Evolutionary conservation across 768 basidiomycete genomes (phyloP).

Genomic region (Trametes sanguinea): DNA sequence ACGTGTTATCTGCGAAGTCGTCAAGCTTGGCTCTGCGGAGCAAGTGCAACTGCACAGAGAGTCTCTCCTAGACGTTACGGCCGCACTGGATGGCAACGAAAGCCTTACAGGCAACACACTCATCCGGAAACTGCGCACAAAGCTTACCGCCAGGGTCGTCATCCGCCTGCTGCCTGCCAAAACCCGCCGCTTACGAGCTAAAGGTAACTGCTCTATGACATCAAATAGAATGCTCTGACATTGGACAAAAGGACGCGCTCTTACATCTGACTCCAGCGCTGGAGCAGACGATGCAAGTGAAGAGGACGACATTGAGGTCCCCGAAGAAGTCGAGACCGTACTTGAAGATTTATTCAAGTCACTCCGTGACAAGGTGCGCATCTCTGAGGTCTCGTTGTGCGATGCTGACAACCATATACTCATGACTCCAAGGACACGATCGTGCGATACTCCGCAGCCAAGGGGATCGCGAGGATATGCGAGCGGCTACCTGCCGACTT

Average conservation of each 20-base stretch:
- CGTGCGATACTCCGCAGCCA: constrained; percentile 93
- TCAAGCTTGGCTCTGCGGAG: constrained; percentile 61
- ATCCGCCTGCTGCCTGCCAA: constrained; percentile 60
- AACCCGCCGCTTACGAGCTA: constrained; percentile 38
- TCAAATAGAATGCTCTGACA: not conserved
- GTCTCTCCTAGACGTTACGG: constrained; percentile 48
- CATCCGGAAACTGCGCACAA: constrained; percentile 67
- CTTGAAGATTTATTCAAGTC: constrained; percentile 71
- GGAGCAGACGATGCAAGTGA: constrained; percentile 5
- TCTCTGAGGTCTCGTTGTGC: not conserved
- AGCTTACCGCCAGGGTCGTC: constrained; percentile 67
- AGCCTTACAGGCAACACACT: constrained; percentile 57
- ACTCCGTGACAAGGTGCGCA: constrained; percentile 77
- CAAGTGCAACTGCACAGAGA: constrained; percentile 48
- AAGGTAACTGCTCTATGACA: constrained; percentile 33
- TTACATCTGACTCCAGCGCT: constrained; percentile 11
- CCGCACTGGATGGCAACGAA: constrained; percentile 42
- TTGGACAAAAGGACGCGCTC: constrained; percentile 23
- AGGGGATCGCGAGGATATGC: constrained; percentile 84
- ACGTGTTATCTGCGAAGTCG: constrained; percentile 69
- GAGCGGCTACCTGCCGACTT: constrained; percentile 79
- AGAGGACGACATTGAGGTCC: constrained; percentile 59
- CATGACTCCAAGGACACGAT: constrained; percentile 72
- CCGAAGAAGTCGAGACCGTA: constrained; percentile 74
- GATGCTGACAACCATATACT: no score